Conservation (phyloP, 805 yeast species). For the Pichia exigua region DNA sequence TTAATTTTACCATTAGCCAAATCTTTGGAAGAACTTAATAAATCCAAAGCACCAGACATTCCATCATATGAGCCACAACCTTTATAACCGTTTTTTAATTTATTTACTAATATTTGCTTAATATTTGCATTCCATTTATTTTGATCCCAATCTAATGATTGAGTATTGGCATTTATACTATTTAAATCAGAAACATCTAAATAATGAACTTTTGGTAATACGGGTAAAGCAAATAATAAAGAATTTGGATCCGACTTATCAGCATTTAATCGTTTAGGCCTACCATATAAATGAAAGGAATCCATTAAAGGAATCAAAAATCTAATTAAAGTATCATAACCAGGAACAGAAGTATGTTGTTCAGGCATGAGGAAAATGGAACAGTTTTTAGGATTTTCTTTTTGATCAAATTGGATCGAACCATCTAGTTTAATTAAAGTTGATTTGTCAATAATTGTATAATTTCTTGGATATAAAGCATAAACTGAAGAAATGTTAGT, state of each 20-base stretch:
- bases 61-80: conserved; percentile 74
- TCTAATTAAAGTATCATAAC: conserved; percentile 77
- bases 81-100: conserved; percentile 52
- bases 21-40: conserved; percentile 19
- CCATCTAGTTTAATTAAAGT: conserved; percentile 90
- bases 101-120: conserved; percentile 47
- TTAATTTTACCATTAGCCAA: conserved; percentile 20
- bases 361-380: conserved; percentile 78
- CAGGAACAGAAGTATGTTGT: conserved; percentile 73
- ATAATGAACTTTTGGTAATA: conserved; percentile 69
- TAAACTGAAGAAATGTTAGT: conserved; percentile 61
- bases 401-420: conserved; percentile 50
- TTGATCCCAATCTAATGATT: conserved; percentile 41
- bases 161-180: conserved; percentile 30
- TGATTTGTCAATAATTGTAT: conserved; percentile 71
- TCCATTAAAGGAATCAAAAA: conserved; percentile 70
- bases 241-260: conserved; percentile 61
- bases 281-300: conserved; percentile 71
- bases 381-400: conserved; percentile 45
- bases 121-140: conserved; percentile 54
- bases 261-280: conserved; percentile 69
- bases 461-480: conserved; percentile 89
- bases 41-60: conserved; percentile 44
- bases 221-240: conserved; percentile 74
- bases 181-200: conserved; percentile 55